Base-by-base conservation (phyloP, 345 rosid genomes). In the Microthlaspi erraticum region DNA sequence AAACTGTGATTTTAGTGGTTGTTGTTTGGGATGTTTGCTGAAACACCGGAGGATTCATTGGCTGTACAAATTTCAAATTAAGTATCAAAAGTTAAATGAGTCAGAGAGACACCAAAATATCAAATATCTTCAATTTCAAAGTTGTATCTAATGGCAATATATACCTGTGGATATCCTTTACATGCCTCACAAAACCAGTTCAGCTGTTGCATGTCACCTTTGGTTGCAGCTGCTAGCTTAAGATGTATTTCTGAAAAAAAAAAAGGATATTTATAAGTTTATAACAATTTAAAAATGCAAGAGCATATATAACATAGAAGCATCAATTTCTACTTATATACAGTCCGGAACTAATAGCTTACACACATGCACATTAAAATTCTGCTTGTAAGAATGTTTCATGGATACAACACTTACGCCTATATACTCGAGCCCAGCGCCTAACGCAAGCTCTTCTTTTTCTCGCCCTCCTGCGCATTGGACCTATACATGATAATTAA, bases 161-260 rank as follows among this genome's bases (percentile, higher is more conserved):
- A 34, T 85, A 94, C 99, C 96, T 80, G 95, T 31, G 96, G 83
- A 64, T 83, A 87, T 80, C 99, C 98, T 81, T 89, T 89, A 88
- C 99, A 94, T 26, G 97, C 92, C 80, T 95, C 83, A 66, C 91
- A 92, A 77, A 95, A 95, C 86, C 80, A 80, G 73, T 84, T 82
- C 45, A 95, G 87, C 74, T 92, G 97, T 77, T 83, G 41, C 65
- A 55, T 80, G 69, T 90, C 97, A 48, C 86, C 81, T 79, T 87
- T 96, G 59, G 64, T 83, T 36, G 80, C 86, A 26, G 99, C 76
- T 42, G 88, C 88, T 18, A 94, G 91, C 81, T 83, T 92, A 42
- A 83, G 70, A 11, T 84, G 96, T 26, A 83, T 84, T 80, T 92
- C 98, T 92, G 85, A 73, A 62, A 11, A 68, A 42, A 65, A 26